Evolutionary conservation across 176 grass and related monocot genomes (phyloP).

Genomic region (Phragmites australis): DNA sequence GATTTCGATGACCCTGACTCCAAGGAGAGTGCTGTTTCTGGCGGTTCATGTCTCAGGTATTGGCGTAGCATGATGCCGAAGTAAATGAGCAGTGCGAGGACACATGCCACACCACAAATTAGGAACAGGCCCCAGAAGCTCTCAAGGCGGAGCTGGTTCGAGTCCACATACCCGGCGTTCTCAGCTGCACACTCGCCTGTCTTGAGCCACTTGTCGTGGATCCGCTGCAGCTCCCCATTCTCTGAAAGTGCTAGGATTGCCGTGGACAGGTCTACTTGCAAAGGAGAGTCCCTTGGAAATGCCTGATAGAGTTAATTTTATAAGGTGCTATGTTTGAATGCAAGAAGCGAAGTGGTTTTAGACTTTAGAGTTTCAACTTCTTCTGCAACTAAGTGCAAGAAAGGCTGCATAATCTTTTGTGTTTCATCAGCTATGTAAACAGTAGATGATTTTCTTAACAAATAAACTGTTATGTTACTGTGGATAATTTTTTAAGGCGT

Average conservation of each 20-base stretch:
- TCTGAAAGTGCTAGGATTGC: conserved; percentile 80
- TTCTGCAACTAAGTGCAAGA: conserved; percentile 5
- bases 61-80: conserved; percentile 50
- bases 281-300: conserved; percentile 78
- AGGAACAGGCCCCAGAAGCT: conserved; percentile 94
- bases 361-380: neutral
- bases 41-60: conserved; percentile 34
- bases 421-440: neutral
- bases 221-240: conserved; percentile 84
- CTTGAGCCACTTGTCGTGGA: conserved; percentile 89
- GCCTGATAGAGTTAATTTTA: conserved; percentile 46
- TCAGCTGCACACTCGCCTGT: conserved; percentile 45
- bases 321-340: conserved; percentile 25
- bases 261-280: conserved; percentile 81
- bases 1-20: conserved; percentile 13
- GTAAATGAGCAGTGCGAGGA: conserved; percentile 63
- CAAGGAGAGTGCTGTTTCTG: neutral
- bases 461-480: neutral
- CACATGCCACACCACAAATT: conserved; percentile 66
- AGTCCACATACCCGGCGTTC: conserved; percentile 51
- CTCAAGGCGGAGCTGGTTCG: conserved; percentile 63
- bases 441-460: neutral
- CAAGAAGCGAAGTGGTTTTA: neutral
- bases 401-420: neutral
- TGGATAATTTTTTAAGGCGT: neutral